Evolutionary conservation across 2,329 filamentous ascomycete genomes (phyloP), one percentile per base, ranked within the genome.

Genomic region (Exutisphaerella laricina): DNA sequence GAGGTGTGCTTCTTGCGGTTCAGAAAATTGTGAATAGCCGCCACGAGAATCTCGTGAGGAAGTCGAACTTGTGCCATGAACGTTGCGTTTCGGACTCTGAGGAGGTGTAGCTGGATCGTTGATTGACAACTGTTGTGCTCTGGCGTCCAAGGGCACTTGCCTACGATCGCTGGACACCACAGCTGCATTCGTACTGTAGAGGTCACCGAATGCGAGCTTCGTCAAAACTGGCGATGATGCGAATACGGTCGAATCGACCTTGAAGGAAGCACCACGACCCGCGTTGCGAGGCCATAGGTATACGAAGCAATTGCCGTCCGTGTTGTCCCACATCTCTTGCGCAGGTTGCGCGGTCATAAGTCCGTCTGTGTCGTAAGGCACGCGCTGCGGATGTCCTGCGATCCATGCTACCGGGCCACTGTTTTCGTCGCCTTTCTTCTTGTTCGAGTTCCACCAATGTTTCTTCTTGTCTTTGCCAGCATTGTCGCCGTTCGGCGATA

Each of bases 251-350:
- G 78, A 80, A 55, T 80, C 70, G 42, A 83, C 65, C 46, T 73
- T 75, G 67, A 83, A 82, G 2, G 78, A 80, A 6, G 79, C 69
- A 4, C 75, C 70, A 55, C 72, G 73, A 40, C 71, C 71, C 14
- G 76, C 74, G 12, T 66, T 73, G 30, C 73, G 68, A 1, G 79
- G 77, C 54, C 78, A 81, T 10, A 82, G 67, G 54, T 82, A 78
- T n/a, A 83, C 69, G 47, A 73, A 70, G 10, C 78, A 80, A 58
- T 82, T 77, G n/a, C 75, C 79, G 34, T 71, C 59, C 4, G 45
- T 45, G 3, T 79, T 74, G 51, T 80, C 75, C 79, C 79, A 83
- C 6, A 82, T 60, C 54, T 82, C 79, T 4, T 67, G 58, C 12
- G 79, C 73, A 61, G 70, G 74, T 45, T 75, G 69, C 28, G 71